Evolutionary conservation across 495 filamentous ascomycete species (phyloP), one percentile per base, ranked within the genome.

Genomic region (Hypoxylon fuscum): DNA sequence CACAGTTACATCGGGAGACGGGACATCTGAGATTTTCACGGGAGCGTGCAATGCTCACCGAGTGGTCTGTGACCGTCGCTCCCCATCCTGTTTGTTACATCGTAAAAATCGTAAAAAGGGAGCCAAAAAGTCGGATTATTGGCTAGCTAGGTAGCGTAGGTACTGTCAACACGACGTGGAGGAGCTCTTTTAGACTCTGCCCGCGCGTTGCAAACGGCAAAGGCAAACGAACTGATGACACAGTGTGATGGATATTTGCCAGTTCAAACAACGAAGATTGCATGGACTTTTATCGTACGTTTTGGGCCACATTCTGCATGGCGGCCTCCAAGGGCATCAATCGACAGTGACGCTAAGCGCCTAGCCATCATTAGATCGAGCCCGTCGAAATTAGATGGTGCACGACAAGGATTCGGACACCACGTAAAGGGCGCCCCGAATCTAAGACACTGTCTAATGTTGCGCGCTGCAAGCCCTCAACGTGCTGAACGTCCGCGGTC

Each of bases 371-470:
- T 43, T 58, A 58, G 42, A 27, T 37, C 35, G 14, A 31, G 47
- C 11, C 18, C 40, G 8, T 52, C 25, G 15, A 18, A 35, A 52
- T 40, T 38, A 31, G 47, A 53, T 32, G 53, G 23, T 42, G 10
- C 12, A 23, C 11, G 27, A 21, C 29, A 51, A 20, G 22, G 41
- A 42, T 32, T 32, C 22, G 46, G 46, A 27, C 5, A 7, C 18
- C 1, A 4, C 12, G 27, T 38, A 42, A 41, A 35, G 18, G 18
- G 12, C 21, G 11, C 37, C 15, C 48, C 35, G 22, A 41, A 18
- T 29, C 31, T 49, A 55, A 55, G 44, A 55, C 21, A 47, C 17
- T 34, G 43, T 55, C 37, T 59, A 35, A 55, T 31, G 43, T 31
- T 25, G 44, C 38, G 21, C 37, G 32, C 41, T 51, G 31, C 17